Conservation (phyloP, 2,329 filamentous ascomycete species). For the Zasmidium angulare region DNA sequence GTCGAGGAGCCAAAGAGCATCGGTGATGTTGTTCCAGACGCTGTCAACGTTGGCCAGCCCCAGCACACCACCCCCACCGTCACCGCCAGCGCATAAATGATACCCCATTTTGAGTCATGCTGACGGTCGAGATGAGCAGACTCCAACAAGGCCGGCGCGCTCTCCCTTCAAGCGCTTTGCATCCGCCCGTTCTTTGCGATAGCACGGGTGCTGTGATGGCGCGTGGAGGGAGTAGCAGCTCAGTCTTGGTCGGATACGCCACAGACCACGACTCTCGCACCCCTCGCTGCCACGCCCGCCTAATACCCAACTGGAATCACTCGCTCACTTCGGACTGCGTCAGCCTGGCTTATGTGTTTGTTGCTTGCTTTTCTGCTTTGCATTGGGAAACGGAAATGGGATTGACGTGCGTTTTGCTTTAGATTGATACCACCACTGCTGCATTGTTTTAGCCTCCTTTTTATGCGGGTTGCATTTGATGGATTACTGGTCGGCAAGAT, state of each 20-base stretch:
- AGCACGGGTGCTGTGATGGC: neutral
- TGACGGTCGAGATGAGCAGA: conserved; percentile 1
- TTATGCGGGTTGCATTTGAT: conserved; percentile 7
- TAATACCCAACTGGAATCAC: conserved; percentile 24
- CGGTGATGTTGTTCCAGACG: conserved; percentile 31
- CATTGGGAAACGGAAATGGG: conserved; percentile 2
- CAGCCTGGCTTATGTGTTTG: conserved; percentile 7
- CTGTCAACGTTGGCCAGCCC: conserved; percentile 31
- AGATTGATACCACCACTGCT: conserved; percentile 19
- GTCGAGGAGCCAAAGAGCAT: conserved; percentile 23
- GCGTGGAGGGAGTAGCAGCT: neutral
- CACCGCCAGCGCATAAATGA: conserved; percentile 34
- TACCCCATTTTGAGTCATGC: neutral
- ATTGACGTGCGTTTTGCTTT: conserved; percentile 6
- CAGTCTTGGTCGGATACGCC: neutral
- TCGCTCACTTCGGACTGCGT: conserved; percentile 12
- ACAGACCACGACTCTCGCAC: neutral
- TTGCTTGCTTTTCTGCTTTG: neutral
- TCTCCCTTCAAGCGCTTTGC: neutral
- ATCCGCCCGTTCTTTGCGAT: neutral
- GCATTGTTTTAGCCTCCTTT: conserved; percentile 12
- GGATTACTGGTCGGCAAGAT: conserved; percentile 1
- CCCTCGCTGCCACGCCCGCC: conserved; percentile 3
- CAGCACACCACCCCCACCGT: conserved; percentile 31
- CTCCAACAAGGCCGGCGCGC: neutral